Conservation (phyloP, 2,329 filamentous ascomycete genomes). For the Mycocentrospora acerina region DNA sequence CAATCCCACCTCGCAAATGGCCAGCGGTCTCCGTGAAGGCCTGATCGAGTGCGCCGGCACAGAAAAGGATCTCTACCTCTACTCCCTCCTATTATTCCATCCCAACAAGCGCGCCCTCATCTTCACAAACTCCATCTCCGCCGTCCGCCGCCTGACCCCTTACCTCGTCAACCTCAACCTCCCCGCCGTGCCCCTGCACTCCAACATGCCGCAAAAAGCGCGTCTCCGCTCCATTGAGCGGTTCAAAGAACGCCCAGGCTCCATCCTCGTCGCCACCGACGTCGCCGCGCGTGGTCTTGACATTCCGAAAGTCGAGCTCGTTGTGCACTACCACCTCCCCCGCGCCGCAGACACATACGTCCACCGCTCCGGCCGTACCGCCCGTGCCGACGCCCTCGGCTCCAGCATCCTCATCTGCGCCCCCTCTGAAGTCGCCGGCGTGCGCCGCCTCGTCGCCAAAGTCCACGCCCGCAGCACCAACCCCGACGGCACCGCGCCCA, state of each 20-base stretch:
- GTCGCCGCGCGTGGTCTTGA: conserved; percentile 92
- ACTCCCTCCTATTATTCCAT: conserved; percentile 81
- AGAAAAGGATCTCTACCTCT: conserved; percentile 97
- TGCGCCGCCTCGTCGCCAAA: conserved; percentile 80
- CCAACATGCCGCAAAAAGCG: conserved; percentile 93
- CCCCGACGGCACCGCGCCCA: conserved; percentile 42
- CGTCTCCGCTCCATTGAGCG: conserved; percentile 89
- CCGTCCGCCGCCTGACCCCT: conserved; percentile 81
- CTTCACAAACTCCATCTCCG: conserved; percentile 94
- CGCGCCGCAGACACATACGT: conserved; percentile 91
- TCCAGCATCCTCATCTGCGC: conserved; percentile 85
- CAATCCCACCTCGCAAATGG: conserved; percentile 88
- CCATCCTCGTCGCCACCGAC: conserved; percentile 87
- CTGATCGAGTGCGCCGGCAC: conserved; percentile 88
- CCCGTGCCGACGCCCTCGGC: conserved; percentile 75
- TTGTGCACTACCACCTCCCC: conserved; percentile 94
- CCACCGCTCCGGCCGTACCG: conserved; percentile 91
- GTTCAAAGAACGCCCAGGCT: conserved; percentile 66
- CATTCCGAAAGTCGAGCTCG: conserved; percentile 83
- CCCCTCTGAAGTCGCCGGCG: conserved; percentile 86
- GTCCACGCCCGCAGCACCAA: conserved; percentile 65
- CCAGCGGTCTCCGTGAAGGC: conserved; percentile 79
- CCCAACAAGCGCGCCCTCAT: conserved; percentile 79
- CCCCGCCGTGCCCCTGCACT: conserved; percentile 77
- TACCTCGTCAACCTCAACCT: conserved; percentile 81